Evolutionary conservation across 306 rosid species (phyloP), one percentile per base, ranked within the genome.

Genomic region (Cyamopsis tetragonoloba): DNA sequence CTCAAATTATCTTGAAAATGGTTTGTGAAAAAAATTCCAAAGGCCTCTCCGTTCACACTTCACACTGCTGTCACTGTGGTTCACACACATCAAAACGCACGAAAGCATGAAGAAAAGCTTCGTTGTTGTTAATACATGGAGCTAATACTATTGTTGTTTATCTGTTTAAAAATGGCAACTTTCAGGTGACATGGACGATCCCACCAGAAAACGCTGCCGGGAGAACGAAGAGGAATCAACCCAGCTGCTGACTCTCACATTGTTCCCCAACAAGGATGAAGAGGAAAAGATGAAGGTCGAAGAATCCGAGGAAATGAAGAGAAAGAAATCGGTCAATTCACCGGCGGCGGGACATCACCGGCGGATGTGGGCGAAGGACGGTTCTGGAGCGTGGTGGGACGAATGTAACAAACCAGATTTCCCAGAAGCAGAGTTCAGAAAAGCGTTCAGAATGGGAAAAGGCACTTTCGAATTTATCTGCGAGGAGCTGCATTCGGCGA

Each of bases 351-450:
- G 74, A 30, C 73, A 80, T 1, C 89, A 83, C 4, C 60, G 97
- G 75, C 15, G 97, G 44, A 58, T 91, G n/a, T 91, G 97, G 97
- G 97, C 88, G 35, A 91, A 84, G 76, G 91, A 91, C 71, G 79
- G 97, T 43, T 89, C 97, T 0, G 88, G 86, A 17, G 97, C 95
- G 2, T 91, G 96, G 97, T 91, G 97, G 97, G 97, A 91, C 41
- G 87, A 84, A 68, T 91, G 92, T 56, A 82, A 86, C 66, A 75
- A 73, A 8, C 86, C 92, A 0, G 91, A 88, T 26, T 91, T 78
- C 18, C 97, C 97, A 1, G 97, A 91, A 18, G 82, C 77, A 61
- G 89, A 91, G 7, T 91, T 91, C 80, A 83, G 58, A 55, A 86
- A 88, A 61, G 92, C 84, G 7, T 91, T 88, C 66, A 70, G 96